Conservation (phyloP, 2,329 filamentous ascomycete genomes). For the Cytospora chrysosperma region DNA sequence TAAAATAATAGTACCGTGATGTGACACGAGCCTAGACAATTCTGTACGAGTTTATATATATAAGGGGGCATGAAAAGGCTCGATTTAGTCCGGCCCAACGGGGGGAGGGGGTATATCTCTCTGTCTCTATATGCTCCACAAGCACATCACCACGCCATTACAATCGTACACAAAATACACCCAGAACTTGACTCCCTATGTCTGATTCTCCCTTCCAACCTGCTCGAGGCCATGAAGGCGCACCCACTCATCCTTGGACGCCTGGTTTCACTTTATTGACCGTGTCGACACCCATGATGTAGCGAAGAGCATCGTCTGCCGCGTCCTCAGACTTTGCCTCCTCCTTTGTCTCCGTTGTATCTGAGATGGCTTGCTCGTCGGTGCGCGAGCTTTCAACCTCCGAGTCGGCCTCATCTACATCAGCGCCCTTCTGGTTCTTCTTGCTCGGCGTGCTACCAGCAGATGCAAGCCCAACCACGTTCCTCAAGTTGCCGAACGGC, state of each 20-base stretch:
- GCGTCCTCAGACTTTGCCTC: not conserved
- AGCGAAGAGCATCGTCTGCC: not conserved
- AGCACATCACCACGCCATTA: not conserved
- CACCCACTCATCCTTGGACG: not conserved
- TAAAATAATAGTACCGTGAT: too few relatives aligned
- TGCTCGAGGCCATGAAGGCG: not conserved
- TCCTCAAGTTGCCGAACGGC: slow-evolving; percentile 81
- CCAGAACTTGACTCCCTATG: not conserved
- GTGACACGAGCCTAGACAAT: too few relatives aligned
- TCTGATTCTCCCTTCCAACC: not conserved
- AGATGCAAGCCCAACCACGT: slow-evolving; percentile 56
- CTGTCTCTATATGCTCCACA: not conserved
- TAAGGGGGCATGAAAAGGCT: too few relatives aligned
- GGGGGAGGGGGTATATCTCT: not conserved
- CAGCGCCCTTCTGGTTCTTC: not conserved
- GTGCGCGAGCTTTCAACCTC: not conserved
- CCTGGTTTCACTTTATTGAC: not conserved
- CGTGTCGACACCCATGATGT: not conserved
- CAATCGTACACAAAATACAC: not conserved
- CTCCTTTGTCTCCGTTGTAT: not conserved
- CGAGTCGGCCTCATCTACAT: not conserved
- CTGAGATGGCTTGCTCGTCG: not conserved
- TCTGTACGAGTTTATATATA: too few relatives aligned
- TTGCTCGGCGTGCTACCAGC: slow-evolving; percentile 17
- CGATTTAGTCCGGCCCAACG: too few relatives aligned